Evolutionary conservation across 2,329 filamentous ascomycete species (phyloP).

Genomic region (Colletotrichum sp.): DNA sequence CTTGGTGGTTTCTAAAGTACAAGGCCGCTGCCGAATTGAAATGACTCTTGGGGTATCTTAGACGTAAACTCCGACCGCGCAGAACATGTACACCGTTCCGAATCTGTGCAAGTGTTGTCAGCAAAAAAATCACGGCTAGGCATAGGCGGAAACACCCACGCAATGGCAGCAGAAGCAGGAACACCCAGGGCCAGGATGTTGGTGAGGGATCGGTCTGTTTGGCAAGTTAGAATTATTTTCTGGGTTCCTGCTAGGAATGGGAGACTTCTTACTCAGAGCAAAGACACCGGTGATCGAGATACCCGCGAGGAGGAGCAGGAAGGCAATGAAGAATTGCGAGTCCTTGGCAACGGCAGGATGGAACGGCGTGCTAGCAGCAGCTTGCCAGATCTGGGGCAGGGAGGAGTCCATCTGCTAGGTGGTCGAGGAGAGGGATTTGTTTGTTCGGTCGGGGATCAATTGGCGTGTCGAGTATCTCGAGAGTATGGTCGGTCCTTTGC

Average conservation of each 20-base stretch:
- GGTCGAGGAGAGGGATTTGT: background rate
- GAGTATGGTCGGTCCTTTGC: background rate
- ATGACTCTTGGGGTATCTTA: constrained; percentile 59
- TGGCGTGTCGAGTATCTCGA: background rate
- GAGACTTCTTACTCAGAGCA: constrained; percentile 72
- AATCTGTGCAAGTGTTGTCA: constrained; percentile 60
- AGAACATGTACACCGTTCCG: constrained; percentile 98
- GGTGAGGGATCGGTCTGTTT: constrained; percentile 77
- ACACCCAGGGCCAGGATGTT: constrained; percentile 80
- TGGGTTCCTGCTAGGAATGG: background rate
- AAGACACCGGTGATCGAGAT: constrained; percentile 79
- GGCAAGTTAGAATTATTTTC: constrained; percentile 25
- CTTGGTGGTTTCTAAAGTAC: constrained; percentile 24
- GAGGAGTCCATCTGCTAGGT: constrained; percentile 70
- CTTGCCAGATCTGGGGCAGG: constrained; percentile 91
- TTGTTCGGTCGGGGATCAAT: background rate
- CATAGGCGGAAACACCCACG: constrained; percentile 62
- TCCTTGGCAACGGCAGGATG: constrained; percentile 80
- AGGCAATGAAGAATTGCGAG: constrained; percentile 83
- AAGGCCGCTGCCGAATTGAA: constrained; percentile 22
- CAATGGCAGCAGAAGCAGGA: constrained; percentile 87
- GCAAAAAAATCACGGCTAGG: background rate
- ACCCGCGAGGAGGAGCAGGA: constrained; percentile 74
- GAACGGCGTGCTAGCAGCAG: constrained; percentile 87
- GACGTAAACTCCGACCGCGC: constrained; percentile 97